phyloP scores from a whole-genome alignment of 2,329 filamentous ascomycete species.

The Lecanicillium sp. region DNA sequence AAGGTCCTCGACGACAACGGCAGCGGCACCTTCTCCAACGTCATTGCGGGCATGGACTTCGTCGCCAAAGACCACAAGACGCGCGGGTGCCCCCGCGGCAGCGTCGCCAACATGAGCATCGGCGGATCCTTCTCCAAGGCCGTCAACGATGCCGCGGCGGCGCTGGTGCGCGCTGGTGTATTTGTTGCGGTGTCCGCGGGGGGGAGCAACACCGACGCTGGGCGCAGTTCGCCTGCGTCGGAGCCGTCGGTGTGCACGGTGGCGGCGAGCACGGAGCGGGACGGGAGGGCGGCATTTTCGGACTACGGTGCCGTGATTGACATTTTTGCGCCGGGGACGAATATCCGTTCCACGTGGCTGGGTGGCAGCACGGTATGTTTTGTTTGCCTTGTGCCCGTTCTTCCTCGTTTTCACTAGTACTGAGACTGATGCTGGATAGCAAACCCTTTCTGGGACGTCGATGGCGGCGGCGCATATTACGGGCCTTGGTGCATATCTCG shows the following conservation, averaged over 20 bases:
- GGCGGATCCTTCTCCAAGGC: slow-evolving; percentile 36
- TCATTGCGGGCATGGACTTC: slow-evolving; percentile 36
- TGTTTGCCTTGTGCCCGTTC: background rate
- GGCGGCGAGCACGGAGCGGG: slow-evolving; percentile 18
- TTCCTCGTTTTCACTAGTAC: slow-evolving; percentile 13
- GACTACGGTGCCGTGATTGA: slow-evolving; percentile 40
- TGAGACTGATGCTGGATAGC: slow-evolving; percentile 17
- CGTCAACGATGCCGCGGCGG: slow-evolving; percentile 41
- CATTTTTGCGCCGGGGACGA: slow-evolving; percentile 40
- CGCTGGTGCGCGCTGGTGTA: slow-evolving; percentile 35
- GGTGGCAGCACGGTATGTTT: slow-evolving; percentile 28
- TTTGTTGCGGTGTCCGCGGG: slow-evolving; percentile 47
- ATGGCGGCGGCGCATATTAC: slow-evolving; percentile 41
- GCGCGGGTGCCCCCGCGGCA: slow-evolving; percentile 30
- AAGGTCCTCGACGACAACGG: slow-evolving; percentile 35
- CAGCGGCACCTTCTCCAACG: slow-evolving; percentile 28
- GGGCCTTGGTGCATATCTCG: slow-evolving; percentile 27
- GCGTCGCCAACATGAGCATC: slow-evolving; percentile 47
- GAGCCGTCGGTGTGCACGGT: slow-evolving; percentile 18
- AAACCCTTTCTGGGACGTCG: slow-evolving; percentile 38
- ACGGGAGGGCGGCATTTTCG: slow-evolving; percentile 35
- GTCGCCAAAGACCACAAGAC: slow-evolving; percentile 27
- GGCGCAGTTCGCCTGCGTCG: slow-evolving; percentile 19
- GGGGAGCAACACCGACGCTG: slow-evolving; percentile 26
- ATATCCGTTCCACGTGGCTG: slow-evolving; percentile 39